phyloP scores from a whole-genome alignment of 2,329 filamentous ascomycete species.

The Pochonia chlamydosporia region DNA sequence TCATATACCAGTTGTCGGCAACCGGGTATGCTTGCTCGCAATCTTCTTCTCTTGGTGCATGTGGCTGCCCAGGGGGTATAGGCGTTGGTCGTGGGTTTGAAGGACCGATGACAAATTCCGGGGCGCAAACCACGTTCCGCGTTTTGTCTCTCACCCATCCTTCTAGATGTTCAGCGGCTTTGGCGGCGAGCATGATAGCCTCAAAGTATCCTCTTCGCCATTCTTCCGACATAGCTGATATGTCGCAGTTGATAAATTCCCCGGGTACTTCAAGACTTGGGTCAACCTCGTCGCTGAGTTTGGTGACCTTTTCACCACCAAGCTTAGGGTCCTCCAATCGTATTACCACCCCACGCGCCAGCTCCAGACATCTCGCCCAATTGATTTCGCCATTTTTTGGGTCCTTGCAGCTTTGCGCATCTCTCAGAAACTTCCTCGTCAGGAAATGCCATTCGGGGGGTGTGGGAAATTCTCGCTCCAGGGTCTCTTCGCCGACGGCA shows the following conservation, averaged over 20 bases:
- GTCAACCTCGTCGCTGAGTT: constrained; percentile 57
- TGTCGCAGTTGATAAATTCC: constrained; percentile 58
- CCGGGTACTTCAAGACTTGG: constrained; percentile 61
- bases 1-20: constrained; percentile 75
- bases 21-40: constrained; percentile 62
- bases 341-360: constrained; percentile 53
- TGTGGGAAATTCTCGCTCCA: constrained; percentile 73
- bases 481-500: constrained; percentile 64
- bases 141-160: constrained; percentile 69
- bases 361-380: constrained; percentile 62
- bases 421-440: constrained; percentile 62
- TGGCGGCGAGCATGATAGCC: constrained; percentile 69
- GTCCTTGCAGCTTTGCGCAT: constrained; percentile 54
- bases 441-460: constrained; percentile 75
- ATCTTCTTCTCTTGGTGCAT: constrained; percentile 67
- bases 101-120: constrained; percentile 70
- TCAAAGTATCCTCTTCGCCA: constrained; percentile 87
- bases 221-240: constrained; percentile 69
- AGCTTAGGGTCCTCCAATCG: constrained; percentile 62
- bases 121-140: constrained; percentile 61
- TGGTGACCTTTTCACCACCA: constrained; percentile 61
- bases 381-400: constrained; percentile 49
- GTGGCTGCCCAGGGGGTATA: constrained; percentile 56
- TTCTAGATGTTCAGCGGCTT: constrained; percentile 74
- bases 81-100: constrained; percentile 78